These are phyloP conservation scores for Haematococcus lacustris DNA, from an alignment of 139 green algal species.

Conservation along the genomic window DNA sequence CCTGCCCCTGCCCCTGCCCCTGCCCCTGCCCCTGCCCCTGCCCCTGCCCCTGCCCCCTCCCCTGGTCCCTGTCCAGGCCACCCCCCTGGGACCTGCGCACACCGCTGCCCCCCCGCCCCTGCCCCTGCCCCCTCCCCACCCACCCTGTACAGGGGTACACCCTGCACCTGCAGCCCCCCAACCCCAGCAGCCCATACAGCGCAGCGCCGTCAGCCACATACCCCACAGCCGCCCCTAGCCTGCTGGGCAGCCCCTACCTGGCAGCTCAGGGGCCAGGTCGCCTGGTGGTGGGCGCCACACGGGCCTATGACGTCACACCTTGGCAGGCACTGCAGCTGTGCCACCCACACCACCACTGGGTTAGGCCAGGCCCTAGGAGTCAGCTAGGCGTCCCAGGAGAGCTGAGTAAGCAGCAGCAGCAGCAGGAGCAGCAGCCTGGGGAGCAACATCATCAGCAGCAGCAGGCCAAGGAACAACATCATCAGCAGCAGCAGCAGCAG, in stretches of 20 bases:
- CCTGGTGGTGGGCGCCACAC: slow-evolving; percentile 66
- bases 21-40: too few relatives aligned
- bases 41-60: neutral
- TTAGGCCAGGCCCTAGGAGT: too few relatives aligned
- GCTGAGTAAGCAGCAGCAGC: too few relatives aligned
- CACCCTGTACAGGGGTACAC: neutral
- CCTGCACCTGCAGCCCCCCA: neutral
- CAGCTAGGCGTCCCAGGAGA: too few relatives aligned
- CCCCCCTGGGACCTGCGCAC: too few relatives aligned
- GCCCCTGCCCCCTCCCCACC: neutral
- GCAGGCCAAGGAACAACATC: too few relatives aligned
- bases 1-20: too few relatives aligned
- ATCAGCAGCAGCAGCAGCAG: too few relatives aligned
- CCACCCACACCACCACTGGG: too few relatives aligned
- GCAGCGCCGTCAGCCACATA: too few relatives aligned
- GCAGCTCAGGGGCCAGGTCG: slow-evolving; percentile 28
- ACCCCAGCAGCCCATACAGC: neutral
- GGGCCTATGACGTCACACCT: slow-evolving; percentile 40
- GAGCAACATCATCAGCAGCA: too few relatives aligned
- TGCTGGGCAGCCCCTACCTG: slow-evolving; percentile 71
- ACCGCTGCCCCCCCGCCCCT: neutral
- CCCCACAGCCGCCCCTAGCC: slow-evolving; percentile 38
- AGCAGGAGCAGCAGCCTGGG: too few relatives aligned
- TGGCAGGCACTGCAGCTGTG: slow-evolving; percentile 29
- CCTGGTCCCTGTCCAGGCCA: neutral